These are phyloP conservation scores for Fusarium verrucosum DNA, from an alignment of 2,329 filamentous ascomycete species.

Conservation along the genomic window DNA sequence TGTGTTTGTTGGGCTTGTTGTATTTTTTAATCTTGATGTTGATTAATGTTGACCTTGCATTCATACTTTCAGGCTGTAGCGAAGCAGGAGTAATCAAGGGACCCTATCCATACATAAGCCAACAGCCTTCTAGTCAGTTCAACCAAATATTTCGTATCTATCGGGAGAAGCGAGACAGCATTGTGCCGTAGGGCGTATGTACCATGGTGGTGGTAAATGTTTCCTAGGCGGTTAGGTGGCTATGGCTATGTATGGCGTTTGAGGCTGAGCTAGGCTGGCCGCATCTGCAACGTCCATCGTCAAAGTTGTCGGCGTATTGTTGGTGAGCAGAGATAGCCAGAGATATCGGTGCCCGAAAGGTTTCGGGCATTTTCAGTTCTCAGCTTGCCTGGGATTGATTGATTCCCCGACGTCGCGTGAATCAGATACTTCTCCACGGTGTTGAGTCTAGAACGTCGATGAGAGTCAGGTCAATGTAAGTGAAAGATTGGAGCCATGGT, in stretches of 20 bases:
- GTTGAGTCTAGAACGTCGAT: conserved; percentile 38
- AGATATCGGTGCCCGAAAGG: not conserved
- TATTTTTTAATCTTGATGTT: not conserved
- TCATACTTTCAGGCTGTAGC: not conserved
- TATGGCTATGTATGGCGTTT: not conserved
- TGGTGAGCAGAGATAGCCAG: too few species aligned
- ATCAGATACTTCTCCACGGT: conserved; percentile 7
- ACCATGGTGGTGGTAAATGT: not conserved
- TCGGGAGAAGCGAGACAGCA: not conserved
- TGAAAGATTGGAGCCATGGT: not conserved
- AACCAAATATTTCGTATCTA: not conserved
- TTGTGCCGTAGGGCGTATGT: not conserved
- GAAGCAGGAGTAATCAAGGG: not conserved
- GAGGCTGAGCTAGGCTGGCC: conserved; percentile 13
- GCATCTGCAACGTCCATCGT: conserved; percentile 6
- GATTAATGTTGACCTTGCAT: not conserved
- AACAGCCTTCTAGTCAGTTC: not conserved
- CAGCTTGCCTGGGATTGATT: not conserved
- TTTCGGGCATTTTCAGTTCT: conserved; percentile 10
- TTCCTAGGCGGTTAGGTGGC: not conserved
- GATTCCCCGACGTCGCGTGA: conserved; percentile 17
- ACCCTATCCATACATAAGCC: not conserved
- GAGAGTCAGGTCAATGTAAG: not conserved
- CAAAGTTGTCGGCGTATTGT: not conserved
- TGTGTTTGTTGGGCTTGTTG: not conserved